Base-by-base conservation (phyloP, 495 filamentous ascomycete species). In the Elaphomyces granulatus region DNA sequence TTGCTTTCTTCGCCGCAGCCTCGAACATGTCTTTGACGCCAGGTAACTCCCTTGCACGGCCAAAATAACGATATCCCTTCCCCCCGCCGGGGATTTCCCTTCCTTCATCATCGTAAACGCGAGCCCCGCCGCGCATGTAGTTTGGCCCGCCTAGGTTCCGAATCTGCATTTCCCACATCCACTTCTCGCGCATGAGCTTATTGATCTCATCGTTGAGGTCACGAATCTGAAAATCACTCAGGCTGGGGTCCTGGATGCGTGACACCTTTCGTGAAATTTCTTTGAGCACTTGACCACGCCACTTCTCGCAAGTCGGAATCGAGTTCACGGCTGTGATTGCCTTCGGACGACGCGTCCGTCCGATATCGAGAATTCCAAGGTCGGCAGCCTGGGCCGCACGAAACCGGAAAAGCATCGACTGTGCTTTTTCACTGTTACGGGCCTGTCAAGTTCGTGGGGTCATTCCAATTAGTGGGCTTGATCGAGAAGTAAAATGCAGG, bases 321-420 rank as follows among this genome's bases (percentile, higher is more conserved):
- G 72, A 70, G 48, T 80, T 79, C 40, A 94, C 77, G 45, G 80
- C 72, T 10, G 83, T 88, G 56, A 96, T 94, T 39, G 71, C 70
- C 55, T 90, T 92, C 23, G 90, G 90, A 8, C 90, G 84, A 3
- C 87, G 78, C 6, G 86, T 80, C 30, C 87, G 82, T n/a, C 82
- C 81, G 6, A 81, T 78, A 62, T 94, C 87, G 63, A 96, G 83
- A 49, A 96, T 95, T 53, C 90, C 90, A 26, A 94, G 69, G 58
- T 94, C 87, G 41, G 88, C 87, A 39, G 92, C 92, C 69, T 96
- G 90, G 51, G 87, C 80, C 54, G 94, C 90, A 59, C 92, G 85
- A 72, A 98, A 98, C 70, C 90, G 90, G 68, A 94, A 98, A 61
- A 98, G 92, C 90, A 98, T 98, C 16, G 88, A 95, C 63, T 98